Evolutionary conservation across 2,329 filamentous ascomycete genomes (phyloP).

Genomic region (Ceratocystis papillata): DNA sequence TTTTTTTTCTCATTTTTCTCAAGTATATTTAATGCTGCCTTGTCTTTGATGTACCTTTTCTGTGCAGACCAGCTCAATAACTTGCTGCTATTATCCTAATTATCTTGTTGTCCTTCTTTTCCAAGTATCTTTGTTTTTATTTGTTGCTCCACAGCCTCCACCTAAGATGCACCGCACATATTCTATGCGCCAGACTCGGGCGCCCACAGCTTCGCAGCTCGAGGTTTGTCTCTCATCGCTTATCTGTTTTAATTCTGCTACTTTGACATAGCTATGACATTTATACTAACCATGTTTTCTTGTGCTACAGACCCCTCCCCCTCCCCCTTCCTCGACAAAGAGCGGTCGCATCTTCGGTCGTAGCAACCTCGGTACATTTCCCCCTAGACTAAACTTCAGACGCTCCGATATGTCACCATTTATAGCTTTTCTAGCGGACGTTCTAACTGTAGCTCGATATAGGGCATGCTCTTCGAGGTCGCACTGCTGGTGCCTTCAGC

Average conservation of each 20-base stretch:
- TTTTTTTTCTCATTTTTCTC: background rate
- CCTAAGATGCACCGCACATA: conserved; percentile 89
- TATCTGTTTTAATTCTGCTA: background rate
- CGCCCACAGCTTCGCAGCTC: conserved; percentile 77
- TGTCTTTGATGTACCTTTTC: background rate
- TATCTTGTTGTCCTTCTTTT: background rate
- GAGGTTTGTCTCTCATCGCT: conserved; percentile 36
- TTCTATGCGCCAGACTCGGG: conserved; percentile 94
- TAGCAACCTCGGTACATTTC: conserved; percentile 67
- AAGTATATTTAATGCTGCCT: background rate
- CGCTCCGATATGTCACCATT: background rate
- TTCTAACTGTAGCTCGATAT: conserved; percentile 21
- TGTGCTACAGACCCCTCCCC: conserved; percentile 67
- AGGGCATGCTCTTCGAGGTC: conserved; percentile 60
- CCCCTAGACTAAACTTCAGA: background rate
- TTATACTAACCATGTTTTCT: conserved; percentile 18
- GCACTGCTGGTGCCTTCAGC: conserved; percentile 64
- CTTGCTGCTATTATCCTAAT: too few relatives aligned
- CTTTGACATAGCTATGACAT: conserved; percentile 13
- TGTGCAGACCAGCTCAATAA: background rate
- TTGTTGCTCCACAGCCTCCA: conserved; percentile 5
- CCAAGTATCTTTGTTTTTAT: background rate
- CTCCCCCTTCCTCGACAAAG: conserved; percentile 85
- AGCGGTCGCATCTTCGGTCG: conserved; percentile 78
- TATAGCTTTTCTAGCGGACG: background rate